phyloP scores from a whole-genome alignment of 306 rosid species.

The Mimosa pudica region DNA sequence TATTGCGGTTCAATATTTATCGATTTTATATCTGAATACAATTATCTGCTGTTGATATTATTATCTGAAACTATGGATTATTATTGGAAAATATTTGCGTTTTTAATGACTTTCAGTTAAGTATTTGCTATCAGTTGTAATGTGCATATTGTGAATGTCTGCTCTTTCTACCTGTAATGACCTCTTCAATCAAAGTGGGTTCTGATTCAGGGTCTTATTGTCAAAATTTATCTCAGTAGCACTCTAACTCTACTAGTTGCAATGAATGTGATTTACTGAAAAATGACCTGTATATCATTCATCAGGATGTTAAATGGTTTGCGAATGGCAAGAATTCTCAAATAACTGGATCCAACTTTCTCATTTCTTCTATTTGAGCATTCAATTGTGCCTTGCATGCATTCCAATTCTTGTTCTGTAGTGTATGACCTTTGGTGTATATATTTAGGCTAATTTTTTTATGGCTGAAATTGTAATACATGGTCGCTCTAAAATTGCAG shows the following conservation, averaged over 20 bases:
- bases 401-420: background rate
- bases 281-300: constrained; percentile 2
- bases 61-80: background rate
- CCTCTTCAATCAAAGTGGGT: constrained; percentile 4
- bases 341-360: background rate
- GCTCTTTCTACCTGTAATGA: background rate
- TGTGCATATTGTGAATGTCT: background rate
- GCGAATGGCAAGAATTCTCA: constrained; percentile 1
- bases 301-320: background rate
- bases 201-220: constrained; percentile 9
- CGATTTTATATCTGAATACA: too few relatives aligned
- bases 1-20: background rate
- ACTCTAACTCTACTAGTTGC: background rate
- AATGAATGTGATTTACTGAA: background rate
- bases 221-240: background rate
- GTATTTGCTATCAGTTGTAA: background rate
- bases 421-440: constrained; percentile 3
- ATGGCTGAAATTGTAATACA: background rate
- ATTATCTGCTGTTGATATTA: too few relatives aligned
- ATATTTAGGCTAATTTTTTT: background rate
- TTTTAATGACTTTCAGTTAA: background rate
- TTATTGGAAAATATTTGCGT: background rate
- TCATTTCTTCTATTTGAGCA: constrained; percentile 9
- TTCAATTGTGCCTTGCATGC: background rate
- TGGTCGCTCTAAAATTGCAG: constrained; percentile 40